Evolutionary conservation across 331 rosid genomes (phyloP), one percentile per base, ranked within the genome.

Genomic region (Cucumis variabilis): DNA sequence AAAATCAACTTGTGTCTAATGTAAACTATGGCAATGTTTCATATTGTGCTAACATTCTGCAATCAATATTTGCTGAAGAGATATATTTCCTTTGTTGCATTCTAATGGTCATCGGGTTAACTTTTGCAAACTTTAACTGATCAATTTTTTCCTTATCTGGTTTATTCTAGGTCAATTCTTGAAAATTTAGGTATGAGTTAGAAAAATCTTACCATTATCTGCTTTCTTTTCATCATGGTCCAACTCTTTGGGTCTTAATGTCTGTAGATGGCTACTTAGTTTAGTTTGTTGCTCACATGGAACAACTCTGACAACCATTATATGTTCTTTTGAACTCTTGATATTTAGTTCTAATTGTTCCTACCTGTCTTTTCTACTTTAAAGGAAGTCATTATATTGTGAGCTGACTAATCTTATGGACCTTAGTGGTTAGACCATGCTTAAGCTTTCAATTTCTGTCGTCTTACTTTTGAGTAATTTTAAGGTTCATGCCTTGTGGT

Each of bases 21-120:
- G 30, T 62, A 81, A 69, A 58, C 72, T 65, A 65, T 65, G 12
- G 62, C 65, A 83, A 83, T 65, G 62, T 83, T 83, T 2, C 58
- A 33, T 65, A 83, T 65, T 83, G 44, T 66, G 58, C 62, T 83
- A 62, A 83, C 86, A 83, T 83, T 65, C 55, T 83, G 71, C 55
- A 44, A 83, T 41, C 75, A 63, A 33, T 62, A 37, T 82, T 82
- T 82, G 23, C 86, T 82, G 86, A 65, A 65, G 86, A 83, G 41
- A 41, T n/a, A n/a, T 65, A 30, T 82, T 63, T 82, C 53, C 72
- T 33, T 33, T 5, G 44, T 28, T 62, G 23, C 33, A 37, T 63
- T 82, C 53, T 0, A 46, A n/a, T 63, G 41, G 23, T n/a, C 24
- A 13, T 41, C 44, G 62, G 14, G 13, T 83, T 65, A n/a, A 65